phyloP scores from a whole-genome alignment of 2,329 filamentous ascomycete genomes.

The Penicillium oxalicum region DNA sequence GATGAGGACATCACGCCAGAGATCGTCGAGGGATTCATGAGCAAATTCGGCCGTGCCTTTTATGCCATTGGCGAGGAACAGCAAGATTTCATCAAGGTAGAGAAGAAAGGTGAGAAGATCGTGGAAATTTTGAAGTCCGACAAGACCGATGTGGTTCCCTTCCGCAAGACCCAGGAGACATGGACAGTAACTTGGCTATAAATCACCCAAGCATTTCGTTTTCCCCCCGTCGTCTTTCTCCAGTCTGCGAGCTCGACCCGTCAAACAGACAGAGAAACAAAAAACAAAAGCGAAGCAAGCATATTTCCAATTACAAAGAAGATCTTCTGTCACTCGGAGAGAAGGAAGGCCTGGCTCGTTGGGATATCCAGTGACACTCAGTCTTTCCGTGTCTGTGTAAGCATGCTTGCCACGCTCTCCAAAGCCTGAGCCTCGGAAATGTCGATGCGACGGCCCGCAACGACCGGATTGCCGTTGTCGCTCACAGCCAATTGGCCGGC shows the following conservation, averaged over 20 bases:
- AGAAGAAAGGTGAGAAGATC: slow-evolving; percentile 51
- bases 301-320: too few relatives aligned
- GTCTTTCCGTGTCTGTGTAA: slow-evolving; percentile 23
- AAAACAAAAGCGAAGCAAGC: too few relatives aligned
- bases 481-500: slow-evolving; percentile 35
- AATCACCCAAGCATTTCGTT: background rate
- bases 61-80: slow-evolving; percentile 49
- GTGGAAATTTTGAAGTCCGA: slow-evolving; percentile 50
- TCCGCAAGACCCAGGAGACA: slow-evolving; percentile 55
- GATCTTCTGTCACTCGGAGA: too few relatives aligned
- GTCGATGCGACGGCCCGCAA: slow-evolving; percentile 36
- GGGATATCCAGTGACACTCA: too few relatives aligned
- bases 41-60: slow-evolving; percentile 52
- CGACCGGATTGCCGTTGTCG: slow-evolving; percentile 28
- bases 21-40: slow-evolving; percentile 53
- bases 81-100: slow-evolving; percentile 51
- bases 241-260: background rate
- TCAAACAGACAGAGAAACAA: slow-evolving; percentile 1
- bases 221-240: too few relatives aligned
- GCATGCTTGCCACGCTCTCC: slow-evolving; percentile 35
- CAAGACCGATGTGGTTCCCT: slow-evolving; percentile 60
- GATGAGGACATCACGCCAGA: slow-evolving; percentile 51
- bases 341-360: too few relatives aligned
- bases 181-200: slow-evolving; percentile 33
- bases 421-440: slow-evolving; percentile 38